Evolutionary conservation across 352 stramenopile genomes (phyloP), one percentile per base, ranked within the genome.

Genomic region (Elongisporangium undulatum): DNA sequence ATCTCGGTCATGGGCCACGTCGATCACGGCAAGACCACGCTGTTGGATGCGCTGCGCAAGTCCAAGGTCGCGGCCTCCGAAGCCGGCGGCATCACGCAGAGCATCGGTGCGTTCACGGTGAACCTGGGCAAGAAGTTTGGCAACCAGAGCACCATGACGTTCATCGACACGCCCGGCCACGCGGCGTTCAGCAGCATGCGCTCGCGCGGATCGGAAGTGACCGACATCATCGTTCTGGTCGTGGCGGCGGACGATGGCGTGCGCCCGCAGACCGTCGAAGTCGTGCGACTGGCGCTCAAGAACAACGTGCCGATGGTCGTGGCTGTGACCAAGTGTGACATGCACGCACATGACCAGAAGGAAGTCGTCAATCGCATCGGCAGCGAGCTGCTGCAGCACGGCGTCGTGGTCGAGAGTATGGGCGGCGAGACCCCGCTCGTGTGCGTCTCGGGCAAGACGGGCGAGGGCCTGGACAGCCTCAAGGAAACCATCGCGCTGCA

Each of bases 101-200:
- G 85, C 52, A 99, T 99, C 63, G 91, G 87, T 57, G 95, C 96
- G 6, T 99, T 99, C 69, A 97, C 97, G 20, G 97, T 99, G 12
- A 84, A 97, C 59, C 87, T 99, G 63, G 92, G 78, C 64, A 81
- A 95, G 64, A 79, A 84, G 41, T 89, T 85, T 62, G 81, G 79
- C 16, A 66, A 64, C 2, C 74, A 87, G 49, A 59, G 65, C 13
- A 78, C 69, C 51, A 84, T 98, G 49, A 98, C 96, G 2, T 99
- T 99, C 65, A 98, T 99, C 64, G 98, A 99, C 67, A 99, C 98
- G n/a, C 98, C 98, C 17, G 98, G 98, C n/a, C 98, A 99, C 71
- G 96, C 96, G 10, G 97, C 97, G 48, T 99, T 99, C 66, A 96
- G 86, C 21, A 92, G 95, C 55, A 99, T 99, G 97, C 87, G 98